These are phyloP conservation scores for Gryganskiella cystojenkinii DNA, from an alignment of 192 early-diverging fungal species.

Conservation along the genomic window DNA sequence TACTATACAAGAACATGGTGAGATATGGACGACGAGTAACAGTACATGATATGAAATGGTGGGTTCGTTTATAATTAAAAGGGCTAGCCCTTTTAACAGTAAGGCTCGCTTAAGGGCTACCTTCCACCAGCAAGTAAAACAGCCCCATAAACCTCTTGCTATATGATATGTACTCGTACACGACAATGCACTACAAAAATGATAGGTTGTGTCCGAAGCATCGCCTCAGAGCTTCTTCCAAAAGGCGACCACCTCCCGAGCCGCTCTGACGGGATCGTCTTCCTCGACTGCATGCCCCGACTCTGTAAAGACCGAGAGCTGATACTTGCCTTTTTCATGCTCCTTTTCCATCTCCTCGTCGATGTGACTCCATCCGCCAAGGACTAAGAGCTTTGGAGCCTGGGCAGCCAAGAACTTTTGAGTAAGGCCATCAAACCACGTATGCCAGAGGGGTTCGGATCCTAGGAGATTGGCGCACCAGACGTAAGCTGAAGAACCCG, in stretches of 20 bases:
- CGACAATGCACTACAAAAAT: too few relatives aligned
- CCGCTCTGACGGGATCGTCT: constrained; percentile 18
- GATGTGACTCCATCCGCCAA: not conserved
- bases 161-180: too few relatives aligned
- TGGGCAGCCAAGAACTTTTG: constrained; percentile 14
- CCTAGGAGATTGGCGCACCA: constrained; percentile 22
- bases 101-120: too few relatives aligned
- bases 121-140: too few relatives aligned
- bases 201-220: too few relatives aligned
- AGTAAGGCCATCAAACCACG: constrained; percentile 20
- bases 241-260: not conserved
- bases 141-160: too few relatives aligned
- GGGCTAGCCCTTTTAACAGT: too few relatives aligned
- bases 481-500: not conserved
- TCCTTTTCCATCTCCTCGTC: constrained; percentile 12
- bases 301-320: not conserved
- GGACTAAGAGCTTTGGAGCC: constrained; percentile 12
- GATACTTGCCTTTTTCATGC: constrained; percentile 11
- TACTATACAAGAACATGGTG: too few relatives aligned
- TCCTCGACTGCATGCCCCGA: constrained; percentile 25
- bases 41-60: too few relatives aligned
- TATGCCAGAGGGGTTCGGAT: not conserved
- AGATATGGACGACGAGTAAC: too few relatives aligned
- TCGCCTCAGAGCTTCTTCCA: constrained; percentile 19
- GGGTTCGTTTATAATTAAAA: too few relatives aligned